Base-by-base conservation (phyloP, 306 rosid genomes). In the Cajanus cajan region DNA sequence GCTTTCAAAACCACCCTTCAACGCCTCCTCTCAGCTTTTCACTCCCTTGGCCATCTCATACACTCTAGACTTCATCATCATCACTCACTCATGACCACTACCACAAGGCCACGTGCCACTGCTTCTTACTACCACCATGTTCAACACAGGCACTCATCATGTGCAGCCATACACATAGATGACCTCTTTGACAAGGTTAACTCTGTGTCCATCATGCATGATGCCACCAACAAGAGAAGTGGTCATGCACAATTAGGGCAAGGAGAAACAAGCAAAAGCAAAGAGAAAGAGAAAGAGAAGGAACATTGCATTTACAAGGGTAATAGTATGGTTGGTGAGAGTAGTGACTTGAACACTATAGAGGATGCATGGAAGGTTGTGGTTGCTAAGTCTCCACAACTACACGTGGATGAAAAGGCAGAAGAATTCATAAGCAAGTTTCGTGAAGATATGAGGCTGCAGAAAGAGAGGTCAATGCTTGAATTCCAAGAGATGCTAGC, bases 81-180 rank as follows among this genome's bases (percentile, higher is more conserved):
- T 2, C 89, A 85, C 10, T 55, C 88, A 39, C 78, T 84, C 74
- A 28, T 28, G 31, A 28, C 31, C 31, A 69, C 78, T 13, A 72
- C 71, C 8, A 8, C 36, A 12, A 63, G 80, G 44, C 51, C 84
- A 48, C 84, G 73, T 36, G 51, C 79, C 74, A 39, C 63, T n/a
- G n/a, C n/a, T 82, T 51, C 76, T 65, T 82, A 74, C 48, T 36
- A 77, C 78, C 85, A 77, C 78, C 85, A 69, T 8, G 15, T 74
- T 76, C 80, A 62, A 24, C 41, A 16, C 76, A 55, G 72, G 66
- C 80, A 80, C 47, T 28, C 31, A 28, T 28, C 31, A 28, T 72
- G 84, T 12, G 40, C 85, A 2, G 78, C 93, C 6, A 84, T 93
- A 74, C 89, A 77, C 84, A 89, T 92, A 71, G 93, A 92, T 76